Base-by-base conservation (phyloP, 2,329 filamentous ascomycete species). In the Colletotrichum echinochloae region DNA sequence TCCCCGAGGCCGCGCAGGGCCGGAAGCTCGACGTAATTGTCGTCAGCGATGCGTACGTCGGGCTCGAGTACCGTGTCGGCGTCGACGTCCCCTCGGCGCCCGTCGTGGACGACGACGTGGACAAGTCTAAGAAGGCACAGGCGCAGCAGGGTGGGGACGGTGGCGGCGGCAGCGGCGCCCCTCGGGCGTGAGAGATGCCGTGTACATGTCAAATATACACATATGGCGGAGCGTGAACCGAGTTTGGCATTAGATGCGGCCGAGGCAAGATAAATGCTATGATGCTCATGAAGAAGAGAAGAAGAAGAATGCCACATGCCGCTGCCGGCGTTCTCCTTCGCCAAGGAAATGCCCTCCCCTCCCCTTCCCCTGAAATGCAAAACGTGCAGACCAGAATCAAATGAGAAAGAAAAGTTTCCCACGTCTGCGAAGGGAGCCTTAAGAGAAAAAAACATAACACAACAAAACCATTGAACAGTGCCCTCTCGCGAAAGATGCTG, bases 41-140 rank as follows among this genome's bases (percentile, higher is more conserved):
- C 2, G 84, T 96, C 23, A 98, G 95, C 80, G 96, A 98, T 84
- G 90, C 90, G 20, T 98, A 98, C 81, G 84, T 94, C 41, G 94
- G 92, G 0, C 89, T 98, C 86, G 84, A 88, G 77, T 84, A 88
- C 71, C 78, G 79, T 30, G 70, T 87, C 1, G 85, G 83, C 2
- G 82, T 89, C 0, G 83, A 87, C 28, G 80, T 90, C n/a, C 88
- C 88, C 23, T 81, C 80, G 37, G 76, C 81, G 63, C 86, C 87
- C 3, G 78, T 74, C 26, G 85, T 87, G 44, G 84, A 85, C 61
- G 83, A 85, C 70, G 85, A 84, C 73, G 76, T 84, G 11, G 79
- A 81, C 52, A 81, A 82, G 76, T 79, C 79, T 23, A 84, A 84
- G 78, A 83, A 82, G 75, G 74, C 37, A 51, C 68, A 71, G 41